phyloP scores from a whole-genome alignment of 2,329 filamentous ascomycete genomes.

The Ascochyta viciae-villosae region DNA sequence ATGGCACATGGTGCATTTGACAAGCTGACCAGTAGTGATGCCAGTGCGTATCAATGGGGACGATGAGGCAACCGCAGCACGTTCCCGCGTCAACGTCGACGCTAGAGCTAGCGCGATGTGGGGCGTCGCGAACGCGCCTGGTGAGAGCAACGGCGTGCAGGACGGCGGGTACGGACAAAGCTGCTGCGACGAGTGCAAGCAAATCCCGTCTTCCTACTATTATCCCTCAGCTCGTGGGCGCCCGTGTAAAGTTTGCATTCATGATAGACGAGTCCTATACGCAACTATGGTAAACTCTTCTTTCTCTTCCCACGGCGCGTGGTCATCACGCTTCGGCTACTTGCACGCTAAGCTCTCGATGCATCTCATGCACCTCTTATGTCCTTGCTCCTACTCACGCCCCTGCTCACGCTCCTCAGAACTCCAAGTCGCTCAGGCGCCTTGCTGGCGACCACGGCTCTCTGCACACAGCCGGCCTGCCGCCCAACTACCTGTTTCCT shows the following conservation, averaged over 20 bases:
- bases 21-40: too few relatives aligned
- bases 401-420: slow-evolving; percentile 41
- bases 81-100: slow-evolving; percentile 3
- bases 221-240: neutral
- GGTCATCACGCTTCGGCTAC: neutral
- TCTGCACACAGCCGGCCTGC: slow-evolving; percentile 62
- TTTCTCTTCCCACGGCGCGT: neutral
- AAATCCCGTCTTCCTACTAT: neutral
- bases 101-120: slow-evolving; percentile 3
- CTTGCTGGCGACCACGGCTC: slow-evolving; percentile 66
- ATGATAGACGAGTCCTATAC: neutral
- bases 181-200: neutral
- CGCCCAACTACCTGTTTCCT: slow-evolving; percentile 68
- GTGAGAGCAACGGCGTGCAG: slow-evolving; percentile 1
- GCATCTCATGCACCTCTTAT: neutral
- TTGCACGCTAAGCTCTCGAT: slow-evolving; percentile 3
- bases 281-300: slow-evolving; percentile 20
- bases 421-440: slow-evolving; percentile 61
- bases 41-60: neutral
- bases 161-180: neutral
- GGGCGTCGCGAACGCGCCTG: slow-evolving; percentile 13
- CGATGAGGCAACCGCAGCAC: neutral
- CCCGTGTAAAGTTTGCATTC: neutral
- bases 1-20: too few relatives aligned
- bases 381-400: neutral